Base-by-base conservation (phyloP, 2,329 filamentous ascomycete genomes). In the Aspergillus arachidicola region DNA sequence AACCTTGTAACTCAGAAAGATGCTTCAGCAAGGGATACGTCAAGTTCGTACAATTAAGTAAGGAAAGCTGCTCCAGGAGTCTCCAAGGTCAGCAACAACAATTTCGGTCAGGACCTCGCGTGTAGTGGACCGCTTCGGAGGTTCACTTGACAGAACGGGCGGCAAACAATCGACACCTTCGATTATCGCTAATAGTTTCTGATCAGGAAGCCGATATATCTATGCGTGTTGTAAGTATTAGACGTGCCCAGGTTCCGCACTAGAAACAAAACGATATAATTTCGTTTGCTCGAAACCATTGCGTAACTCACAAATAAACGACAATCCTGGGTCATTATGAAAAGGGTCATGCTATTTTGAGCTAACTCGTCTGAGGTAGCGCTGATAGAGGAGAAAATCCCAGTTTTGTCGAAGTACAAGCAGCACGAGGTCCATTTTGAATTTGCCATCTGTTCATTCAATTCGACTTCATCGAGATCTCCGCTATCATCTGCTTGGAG, bases 361-460 rank as follows among this genome's bases (percentile, higher is more conserved):
- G 66, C 55, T 30, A 67, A 59, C 58, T 67, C 51, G 41, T 70
- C 45, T 57, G 70, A 34, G 23, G 41, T 59, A 59, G 68, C 61
- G 41, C 61, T 61, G 74, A 70, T 6, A 68, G 64, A 71, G 58
- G 83, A 74, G 76, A 92, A 88, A 65, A 86, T 72, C 6, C 86
- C 85, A 19, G 79, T 78, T 2, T 79, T 82, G 69, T 94, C 91
- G n/a, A 84, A 83, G 75, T 97, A 98, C 0, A 98, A 79, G 70
- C 91, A 96, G 11, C 92, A 94, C 3, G 92, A 91, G 7, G 90
- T 81, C 92, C 95, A 97, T 73, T 91, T 92, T 2, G 85, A 89
- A 1, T 84, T 78, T 3, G 89, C 80, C 0, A 84, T 71, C 10
- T 84, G 81, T 32, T 89, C 87, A 36, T 86, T 82, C 68, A 87